A percentile compares a stretch with the other conserved stretches of the same genome.
Evolutionary conservation across 805 yeast genomes (phyloP).

Genomic region (Candida alai): DNA sequence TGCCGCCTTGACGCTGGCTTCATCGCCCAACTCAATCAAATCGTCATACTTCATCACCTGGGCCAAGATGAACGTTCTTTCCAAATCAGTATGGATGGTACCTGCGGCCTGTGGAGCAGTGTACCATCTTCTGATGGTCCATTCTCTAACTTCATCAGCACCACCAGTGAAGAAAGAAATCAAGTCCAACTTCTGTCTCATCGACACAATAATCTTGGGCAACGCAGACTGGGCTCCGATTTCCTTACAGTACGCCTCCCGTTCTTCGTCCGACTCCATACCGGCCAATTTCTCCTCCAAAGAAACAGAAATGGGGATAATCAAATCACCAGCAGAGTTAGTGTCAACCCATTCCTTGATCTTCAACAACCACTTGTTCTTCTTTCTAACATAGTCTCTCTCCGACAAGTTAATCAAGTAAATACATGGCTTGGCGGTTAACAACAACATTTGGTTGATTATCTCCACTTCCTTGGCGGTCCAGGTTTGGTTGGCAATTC

Average conservation of each 20-base stretch:
- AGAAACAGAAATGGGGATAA: slow-evolving; percentile 90
- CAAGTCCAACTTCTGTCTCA: slow-evolving; percentile 83
- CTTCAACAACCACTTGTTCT: slow-evolving; percentile 77
- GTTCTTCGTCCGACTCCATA: slow-evolving; percentile 81
- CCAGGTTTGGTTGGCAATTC: slow-evolving; percentile 88
- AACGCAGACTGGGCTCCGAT: slow-evolving; percentile 75
- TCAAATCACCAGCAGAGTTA: slow-evolving; percentile 78
- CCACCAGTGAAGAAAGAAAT: slow-evolving; percentile 96
- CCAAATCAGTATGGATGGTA: slow-evolving; percentile 92
- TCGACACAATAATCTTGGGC: slow-evolving; percentile 79
- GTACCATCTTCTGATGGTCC: slow-evolving; percentile 92
- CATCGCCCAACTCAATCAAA: slow-evolving; percentile 69
- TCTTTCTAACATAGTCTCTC: slow-evolving; percentile 80
- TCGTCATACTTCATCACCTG: slow-evolving; percentile 86
- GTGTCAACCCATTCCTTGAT: slow-evolving; percentile 90
- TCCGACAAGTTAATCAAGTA: slow-evolving; percentile 88
- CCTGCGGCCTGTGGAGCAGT: slow-evolving; percentile 99
- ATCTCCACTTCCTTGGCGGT: slow-evolving; percentile 84
- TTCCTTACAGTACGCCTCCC: slow-evolving; percentile 69
- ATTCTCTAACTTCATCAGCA: slow-evolving; percentile 93
- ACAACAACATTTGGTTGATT: slow-evolving; percentile 78
- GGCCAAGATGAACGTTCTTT: slow-evolving; percentile 92
- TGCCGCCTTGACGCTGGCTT: slow-evolving; percentile 73
- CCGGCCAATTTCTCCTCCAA: slow-evolving; percentile 88
- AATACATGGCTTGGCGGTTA: slow-evolving; percentile 95